Evolutionary conservation across 768 basidiomycete genomes (phyloP), one percentile per base, ranked within the genome.

Genomic region (Leucogyrophana mollusca): DNA sequence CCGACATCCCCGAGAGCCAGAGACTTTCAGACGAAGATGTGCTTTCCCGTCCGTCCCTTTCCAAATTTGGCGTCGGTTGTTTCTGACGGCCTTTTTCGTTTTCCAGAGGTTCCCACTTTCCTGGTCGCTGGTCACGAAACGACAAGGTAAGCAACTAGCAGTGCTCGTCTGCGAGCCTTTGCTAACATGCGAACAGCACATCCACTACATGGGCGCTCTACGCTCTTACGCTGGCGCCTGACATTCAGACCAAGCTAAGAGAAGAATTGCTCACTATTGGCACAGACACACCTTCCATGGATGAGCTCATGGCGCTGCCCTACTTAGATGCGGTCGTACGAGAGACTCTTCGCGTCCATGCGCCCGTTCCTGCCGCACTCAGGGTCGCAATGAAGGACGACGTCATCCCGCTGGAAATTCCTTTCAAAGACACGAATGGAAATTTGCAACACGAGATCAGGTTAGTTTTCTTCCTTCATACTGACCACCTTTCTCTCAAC

Each of bases 301-400:
- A 87, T 35, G 72, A 80, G 37, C 71, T 88, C 2, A 78, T 78
- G 47, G 66, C 73, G 3, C 66, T 90, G 3, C 74, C 80, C 0
- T 85, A 83, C 54, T 76, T 88, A 18, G 86, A 86, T 53, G 68
- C 66, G 24, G 73, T 83, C 9, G 72, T 82, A 0, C 73, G 78
- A 3, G 83, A 84, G 61, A 75, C 73, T 0, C 56, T 84, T 46
- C 73, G 82, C 0, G 35, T 80, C 2, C 71, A 82, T 49, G 49
- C 78, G 0, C 78, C 80, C 2, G 72, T 82, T 1, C 64, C 72
- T 1, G 54, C 56, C n/a, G 71, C 72, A 0, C 52, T 70, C 9
- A 60, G 78, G 9, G 60, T 70, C 8, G 74, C 78, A 30, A 62
- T 65, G 21, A 66, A 72, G 39, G 78, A 82, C 46, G 78, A 79